Base-by-base conservation (phyloP, 2,329 filamentous ascomycete species). In the Trichoderma polysporum region DNA sequence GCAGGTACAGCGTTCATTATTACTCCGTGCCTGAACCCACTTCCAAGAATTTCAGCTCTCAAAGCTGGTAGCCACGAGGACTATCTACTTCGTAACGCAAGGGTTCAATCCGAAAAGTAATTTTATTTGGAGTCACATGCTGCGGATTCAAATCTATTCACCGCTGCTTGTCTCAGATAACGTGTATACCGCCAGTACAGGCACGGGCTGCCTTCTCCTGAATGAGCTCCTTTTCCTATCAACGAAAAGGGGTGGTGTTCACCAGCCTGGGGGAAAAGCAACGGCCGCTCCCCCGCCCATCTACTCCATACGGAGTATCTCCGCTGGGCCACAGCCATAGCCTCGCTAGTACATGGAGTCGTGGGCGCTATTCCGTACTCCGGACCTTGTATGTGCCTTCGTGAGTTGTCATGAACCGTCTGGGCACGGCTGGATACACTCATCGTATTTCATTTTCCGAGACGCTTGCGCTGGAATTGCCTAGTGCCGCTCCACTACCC, bases 261-360 rank as follows among this genome's bases (percentile, higher is more conserved):
- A 17, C 33, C 31, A 25, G 13, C 50, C 61, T 45, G 61, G 61
- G 60, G 35, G 27, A 39, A 33, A 50, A 45, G 37, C 37, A 33
- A 19, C 33, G 29, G 35, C 15, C 50, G 61, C 61, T 64, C 61
- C 61, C 60, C 61, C 61, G 61, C 61, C 45, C 37, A 47, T 27
- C 61, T 56, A 25, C 61, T 56, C 49, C 50, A 39, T 56, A 54
- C 61, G 61, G 61, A 64, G 50, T 35, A 56, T 64, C 61, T 64
- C 50, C 50, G 50, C 61, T 41, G 49, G 49, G 35, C 29, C 33
- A 13, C 47, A 63, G 41, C 27, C 33, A 27, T n/a, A 56, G 49
- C 61, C 61, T 56, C 49, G 19, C 49, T 47, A 61, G 10, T 49
- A 47, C 57, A 31, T 47, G 29, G n/a, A 54, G 50, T 54, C 15